Evolutionary conservation across 1,139 yeast species (phyloP).

Genomic region (Maudiozyma humilis): DNA sequence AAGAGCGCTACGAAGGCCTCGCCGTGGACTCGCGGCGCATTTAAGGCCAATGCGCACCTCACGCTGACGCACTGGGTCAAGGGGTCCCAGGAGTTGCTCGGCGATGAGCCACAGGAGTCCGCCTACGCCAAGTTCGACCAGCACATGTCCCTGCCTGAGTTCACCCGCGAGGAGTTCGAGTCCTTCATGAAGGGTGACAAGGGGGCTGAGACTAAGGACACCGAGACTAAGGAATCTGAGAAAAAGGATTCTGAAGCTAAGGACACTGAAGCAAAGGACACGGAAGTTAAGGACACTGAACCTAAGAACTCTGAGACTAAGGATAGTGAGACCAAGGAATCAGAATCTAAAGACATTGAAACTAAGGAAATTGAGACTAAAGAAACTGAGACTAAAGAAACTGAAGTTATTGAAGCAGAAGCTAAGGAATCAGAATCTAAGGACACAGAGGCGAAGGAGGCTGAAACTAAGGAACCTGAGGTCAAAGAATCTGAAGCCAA

Average conservation of each 20-base stretch:
- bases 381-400: not conserved
- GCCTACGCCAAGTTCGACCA: conserved; percentile 71
- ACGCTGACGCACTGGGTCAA: conserved; percentile 79
- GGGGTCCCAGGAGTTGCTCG: conserved; percentile 47
- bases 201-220: not conserved
- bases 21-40: conserved; percentile 71
- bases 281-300: not conserved
- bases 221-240: not conserved
- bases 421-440: not conserved
- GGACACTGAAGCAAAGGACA: not conserved
- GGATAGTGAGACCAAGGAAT: conserved; percentile 5
- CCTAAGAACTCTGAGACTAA: conserved; percentile 15
- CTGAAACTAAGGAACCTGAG: not conserved
- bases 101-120: conserved; percentile 41
- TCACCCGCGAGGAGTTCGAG: conserved; percentile 60
- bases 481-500: not conserved
- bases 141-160: conserved; percentile 58
- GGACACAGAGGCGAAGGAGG: not conserved
- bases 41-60: conserved; percentile 45
- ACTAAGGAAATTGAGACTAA: not conserved
- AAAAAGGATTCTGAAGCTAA: too few species aligned
- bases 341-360: not conserved
- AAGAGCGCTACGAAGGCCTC: conserved; percentile 55
- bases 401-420: not conserved
- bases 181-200: conserved; percentile 35